Evolutionary conservation across 805 yeast genomes (phyloP), one percentile per base, ranked within the genome.

Genomic region (Pichia occidentalis): DNA sequence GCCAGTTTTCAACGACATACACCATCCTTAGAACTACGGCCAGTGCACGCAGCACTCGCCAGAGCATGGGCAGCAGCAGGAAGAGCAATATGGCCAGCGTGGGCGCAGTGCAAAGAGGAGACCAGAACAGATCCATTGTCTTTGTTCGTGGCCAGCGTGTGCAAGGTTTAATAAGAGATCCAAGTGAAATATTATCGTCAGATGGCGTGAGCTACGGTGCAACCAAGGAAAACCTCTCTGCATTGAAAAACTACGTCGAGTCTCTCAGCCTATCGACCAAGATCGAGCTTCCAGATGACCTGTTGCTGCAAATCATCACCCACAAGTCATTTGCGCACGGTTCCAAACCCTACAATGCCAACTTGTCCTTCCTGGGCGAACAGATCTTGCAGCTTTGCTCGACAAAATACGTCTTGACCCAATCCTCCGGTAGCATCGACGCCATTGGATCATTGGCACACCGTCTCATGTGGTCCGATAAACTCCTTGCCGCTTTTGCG

Each of bases 311-410:
- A 63, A 77, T 85, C 28, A 65, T 88, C 51, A 88, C 97, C 5
- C 97, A 90, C 64, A 90, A 90, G 64, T 85, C 95, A 17, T 90
- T 87, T 68, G 95, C 94, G 5, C 94, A 85, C 62, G 97, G 95
- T 8, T 67, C 73, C 45, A 77, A 80, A 51, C 96, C 97, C 7
- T 85, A 84, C 63, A 90, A 88, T 63, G 96, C 87, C 57, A 83
- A 81, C 58, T 67, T 90, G 50, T 69, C 85, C 14, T 71, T 80
- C 30, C 64, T 85, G 56, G 97, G 94, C 13, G 55, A 71, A 25
- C 80, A 79, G 53, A 62, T 78, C 49, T 58, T 81, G 46, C 77
- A 75, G 53, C 64, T 70, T 35, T 57, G 52, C 38, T 59, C 68
- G 28, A 67, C 75, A 24, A 71, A 73, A 50, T 54, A 54, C 42